Base-by-base conservation (phyloP, 2,329 filamentous ascomycete genomes). In the Exophiala aquamarina region DNA sequence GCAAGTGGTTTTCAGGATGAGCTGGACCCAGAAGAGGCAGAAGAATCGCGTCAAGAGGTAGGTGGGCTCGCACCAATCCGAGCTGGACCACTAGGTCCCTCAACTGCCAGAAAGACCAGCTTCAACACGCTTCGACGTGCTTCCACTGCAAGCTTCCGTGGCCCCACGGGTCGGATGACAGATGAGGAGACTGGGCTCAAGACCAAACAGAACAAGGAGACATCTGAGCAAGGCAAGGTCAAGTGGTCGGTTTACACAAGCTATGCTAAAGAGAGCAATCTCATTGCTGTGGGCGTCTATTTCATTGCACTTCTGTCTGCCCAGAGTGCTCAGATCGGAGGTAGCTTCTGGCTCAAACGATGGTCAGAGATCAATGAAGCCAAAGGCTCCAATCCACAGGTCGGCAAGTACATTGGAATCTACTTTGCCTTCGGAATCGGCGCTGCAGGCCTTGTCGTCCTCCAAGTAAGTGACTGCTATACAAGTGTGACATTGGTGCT, bases 381-480 rank as follows among this genome's bases (percentile, higher is more conserved):
- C 28, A 71, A 74, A 50, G 83, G 84, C 39, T 67, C 71, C 37
- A 97, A 97, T 64, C 78, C 81, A 7, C 63, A 91, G 29, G 80
- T 95, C 49, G 91, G 86, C 59, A 95, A 89, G 68, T 98, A 90
- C 64, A 87, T 98, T 63, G 89, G 92, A 48, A 82, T 98, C 56
- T 98, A 98, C 71, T 93, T 98, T 69, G 89, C 87, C 13, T 88
- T 98, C 68, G 94, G 93, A 38, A 80, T 98, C 41, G 92, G 92
- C 23, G 85, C 88, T 19, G 86, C 93, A 32, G 77, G 81, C 34
- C 75, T 98, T 55, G 92, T 94, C 3, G 89, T 97, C 33, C 64
- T 94, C 21, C 93, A 97, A 70, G 53, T 53, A 50, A 35, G 46
- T 48, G 21, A 11, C n/a, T n/a, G 32, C 15, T 40, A 9, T 20